Percentiles rank a stretch among this genome's conserved stretches.
Conservation (phyloP, 352 stramenopile genomes). For the Globisporangium paroecandrum region DNA sequence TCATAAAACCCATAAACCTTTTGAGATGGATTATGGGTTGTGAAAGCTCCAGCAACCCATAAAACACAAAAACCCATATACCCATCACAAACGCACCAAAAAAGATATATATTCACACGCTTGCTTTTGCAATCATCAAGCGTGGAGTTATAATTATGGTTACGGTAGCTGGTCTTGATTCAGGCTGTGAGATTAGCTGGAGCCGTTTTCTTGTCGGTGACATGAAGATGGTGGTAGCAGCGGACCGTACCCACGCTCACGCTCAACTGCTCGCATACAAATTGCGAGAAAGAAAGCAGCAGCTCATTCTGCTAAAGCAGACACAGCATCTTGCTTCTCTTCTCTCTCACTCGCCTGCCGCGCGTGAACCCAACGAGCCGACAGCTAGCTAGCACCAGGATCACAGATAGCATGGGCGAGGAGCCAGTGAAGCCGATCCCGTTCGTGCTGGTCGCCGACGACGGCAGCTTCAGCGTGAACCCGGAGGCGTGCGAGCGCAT, state of each 20-base stretch:
- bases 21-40: too few relatives aligned
- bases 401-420: constrained; percentile 29
- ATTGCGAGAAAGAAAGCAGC: constrained; percentile 2
- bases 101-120: too few relatives aligned
- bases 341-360: neutral
- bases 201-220: neutral
- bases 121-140: too few relatives aligned
- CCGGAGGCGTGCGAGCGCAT: constrained; percentile 66
- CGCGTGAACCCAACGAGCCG: neutral
- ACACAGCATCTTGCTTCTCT: neutral
- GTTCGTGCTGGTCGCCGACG: constrained; percentile 78
- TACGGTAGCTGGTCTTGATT: neutral
- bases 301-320: neutral
- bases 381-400: constrained; percentile 9
- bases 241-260: constrained; percentile 11
- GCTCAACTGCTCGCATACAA: neutral
- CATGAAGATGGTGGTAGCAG: constrained; percentile 6
- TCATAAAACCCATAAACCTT: too few relatives aligned
- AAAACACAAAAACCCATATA: too few relatives aligned
- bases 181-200: neutral
- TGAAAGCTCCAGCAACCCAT: too few relatives aligned
- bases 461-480: constrained; percentile 77
- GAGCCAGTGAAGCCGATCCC: constrained; percentile 55
- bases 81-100: too few relatives aligned
- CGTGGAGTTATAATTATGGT: too few relatives aligned